phyloP scores from a whole-genome alignment of 441 rosid species.

The Arabidopsis hybrid region DNA sequence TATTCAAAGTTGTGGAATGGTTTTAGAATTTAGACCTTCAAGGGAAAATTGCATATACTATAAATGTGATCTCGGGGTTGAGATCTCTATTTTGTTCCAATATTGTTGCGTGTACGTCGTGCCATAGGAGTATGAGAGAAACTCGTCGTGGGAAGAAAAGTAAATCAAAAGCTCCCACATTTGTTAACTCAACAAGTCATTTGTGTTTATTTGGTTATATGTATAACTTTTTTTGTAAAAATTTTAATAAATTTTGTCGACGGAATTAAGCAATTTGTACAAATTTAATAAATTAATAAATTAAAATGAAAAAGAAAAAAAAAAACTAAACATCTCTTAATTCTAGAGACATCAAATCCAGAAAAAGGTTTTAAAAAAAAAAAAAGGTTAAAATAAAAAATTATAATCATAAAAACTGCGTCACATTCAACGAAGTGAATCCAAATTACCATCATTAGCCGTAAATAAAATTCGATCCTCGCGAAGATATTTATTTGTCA shows the following conservation, averaged over 20 bases:
- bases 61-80: not conserved
- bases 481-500: constrained; percentile 5
- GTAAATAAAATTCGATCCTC: not conserved
- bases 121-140: constrained; percentile 1
- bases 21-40: not conserved
- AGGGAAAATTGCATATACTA: not conserved
- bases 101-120: constrained; percentile 38
- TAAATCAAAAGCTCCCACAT: constrained; percentile 11
- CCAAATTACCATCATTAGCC: constrained; percentile 26
- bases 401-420: not conserved
- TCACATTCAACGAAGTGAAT: constrained; percentile 23
- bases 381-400: not conserved
- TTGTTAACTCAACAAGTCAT: not conserved
- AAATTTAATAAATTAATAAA: too few relatives aligned
- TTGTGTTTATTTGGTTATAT: too few relatives aligned
- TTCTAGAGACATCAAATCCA: constrained; percentile 6
- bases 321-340: not conserved
- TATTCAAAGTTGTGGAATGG: too few relatives aligned
- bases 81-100: constrained; percentile 21
- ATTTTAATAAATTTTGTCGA: too few relatives aligned
- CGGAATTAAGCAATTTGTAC: not conserved
- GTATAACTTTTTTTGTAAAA: too few relatives aligned
- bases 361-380: too few relatives aligned
- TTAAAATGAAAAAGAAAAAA: too few relatives aligned
- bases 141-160: not conserved